Evolutionary conservation across 2,329 filamentous ascomycete species (phyloP).

Genomic region (Thyridium curvatum): DNA sequence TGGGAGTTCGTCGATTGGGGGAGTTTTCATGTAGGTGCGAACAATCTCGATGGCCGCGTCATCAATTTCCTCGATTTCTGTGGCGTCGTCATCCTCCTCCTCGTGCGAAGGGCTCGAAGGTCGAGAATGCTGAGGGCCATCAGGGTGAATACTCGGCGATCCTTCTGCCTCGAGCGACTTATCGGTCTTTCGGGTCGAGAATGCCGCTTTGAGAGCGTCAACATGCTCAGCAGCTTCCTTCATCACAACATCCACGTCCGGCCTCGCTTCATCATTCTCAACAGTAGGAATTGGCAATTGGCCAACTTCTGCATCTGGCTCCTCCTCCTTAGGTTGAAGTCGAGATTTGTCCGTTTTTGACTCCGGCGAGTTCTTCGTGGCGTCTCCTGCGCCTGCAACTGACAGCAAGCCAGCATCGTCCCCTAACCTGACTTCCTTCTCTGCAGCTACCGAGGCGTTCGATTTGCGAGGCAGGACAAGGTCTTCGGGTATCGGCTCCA

Average conservation of each 20-base stretch:
- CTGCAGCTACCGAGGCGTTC: constrained; percentile 8
- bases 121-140: constrained; percentile 10
- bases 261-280: constrained; percentile 11
- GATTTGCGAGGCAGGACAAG: constrained; percentile 15
- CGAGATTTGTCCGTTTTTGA: constrained; percentile 1
- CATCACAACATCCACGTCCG: constrained; percentile 27
- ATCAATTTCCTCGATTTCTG: constrained; percentile 49
- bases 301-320: constrained; percentile 31
- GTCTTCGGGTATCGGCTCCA: constrained; percentile 32
- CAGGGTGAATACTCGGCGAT: constrained; percentile 6
- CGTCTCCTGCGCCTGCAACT: constrained; percentile 6
- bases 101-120: constrained; percentile 42
- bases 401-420: background rate
- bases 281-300: constrained; percentile 16
- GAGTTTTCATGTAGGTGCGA: constrained; percentile 46
- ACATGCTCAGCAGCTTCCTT: constrained; percentile 19
- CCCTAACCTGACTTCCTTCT: constrained; percentile 3
- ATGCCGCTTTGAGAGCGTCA: constrained; percentile 2
- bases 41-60: constrained; percentile 41
- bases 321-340: constrained; percentile 29
- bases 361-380: constrained; percentile 5
- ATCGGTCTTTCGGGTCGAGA: constrained; percentile 7
- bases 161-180: constrained; percentile 4
- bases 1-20: constrained; percentile 48
- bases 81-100: constrained; percentile 44